Evolutionary conservation across 768 basidiomycete species (phyloP).

Genomic region (Russula dissimulans): DNA sequence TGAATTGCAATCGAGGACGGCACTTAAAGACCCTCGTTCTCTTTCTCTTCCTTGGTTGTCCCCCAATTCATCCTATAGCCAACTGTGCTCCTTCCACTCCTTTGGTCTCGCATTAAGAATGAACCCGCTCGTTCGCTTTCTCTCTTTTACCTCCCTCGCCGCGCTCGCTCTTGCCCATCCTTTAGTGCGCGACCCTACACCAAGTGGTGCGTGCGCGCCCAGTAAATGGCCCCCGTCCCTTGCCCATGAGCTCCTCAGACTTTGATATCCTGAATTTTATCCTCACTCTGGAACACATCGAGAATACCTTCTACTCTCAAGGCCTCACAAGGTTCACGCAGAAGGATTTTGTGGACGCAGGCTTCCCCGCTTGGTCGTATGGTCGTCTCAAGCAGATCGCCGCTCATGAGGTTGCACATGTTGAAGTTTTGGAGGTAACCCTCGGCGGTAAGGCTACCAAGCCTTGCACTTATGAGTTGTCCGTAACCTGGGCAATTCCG

Average conservation of each 20-base stretch:
- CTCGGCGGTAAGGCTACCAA: slow-evolving; percentile 30
- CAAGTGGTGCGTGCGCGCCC: slow-evolving; percentile 5
- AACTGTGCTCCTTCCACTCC: slow-evolving; percentile 7
- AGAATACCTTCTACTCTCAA: slow-evolving; percentile 28
- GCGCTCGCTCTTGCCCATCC: slow-evolving; percentile 1
- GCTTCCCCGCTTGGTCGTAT: slow-evolving; percentile 31
- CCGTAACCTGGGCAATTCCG: background rate
- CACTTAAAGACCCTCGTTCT: background rate
- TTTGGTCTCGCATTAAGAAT: slow-evolving; percentile 2
- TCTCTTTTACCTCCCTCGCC: background rate
- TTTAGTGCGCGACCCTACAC: slow-evolving; percentile 6
- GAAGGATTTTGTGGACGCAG: slow-evolving; percentile 31
- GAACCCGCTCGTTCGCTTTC: background rate
- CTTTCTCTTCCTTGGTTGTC: slow-evolving; percentile 1
- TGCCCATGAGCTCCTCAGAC: slow-evolving; percentile 13
- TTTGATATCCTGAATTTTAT: slow-evolving; percentile 27
- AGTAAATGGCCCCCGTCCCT: background rate
- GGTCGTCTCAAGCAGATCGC: slow-evolving; percentile 30
- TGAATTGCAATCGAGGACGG: slow-evolving; percentile 1
- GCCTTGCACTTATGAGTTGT: slow-evolving; percentile 35
- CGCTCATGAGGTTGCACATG: slow-evolving; percentile 36
- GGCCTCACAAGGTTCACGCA: slow-evolving; percentile 31
- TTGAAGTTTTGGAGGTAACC: slow-evolving; percentile 28
- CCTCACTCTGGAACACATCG: slow-evolving; percentile 32
- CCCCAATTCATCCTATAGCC: slow-evolving; percentile 8